A percentile compares a stretch with the other conserved stretches of the same genome.
phyloP scores from a whole-genome alignment of 2,329 filamentous ascomycete species.

The Emydomyces testavorans region DNA sequence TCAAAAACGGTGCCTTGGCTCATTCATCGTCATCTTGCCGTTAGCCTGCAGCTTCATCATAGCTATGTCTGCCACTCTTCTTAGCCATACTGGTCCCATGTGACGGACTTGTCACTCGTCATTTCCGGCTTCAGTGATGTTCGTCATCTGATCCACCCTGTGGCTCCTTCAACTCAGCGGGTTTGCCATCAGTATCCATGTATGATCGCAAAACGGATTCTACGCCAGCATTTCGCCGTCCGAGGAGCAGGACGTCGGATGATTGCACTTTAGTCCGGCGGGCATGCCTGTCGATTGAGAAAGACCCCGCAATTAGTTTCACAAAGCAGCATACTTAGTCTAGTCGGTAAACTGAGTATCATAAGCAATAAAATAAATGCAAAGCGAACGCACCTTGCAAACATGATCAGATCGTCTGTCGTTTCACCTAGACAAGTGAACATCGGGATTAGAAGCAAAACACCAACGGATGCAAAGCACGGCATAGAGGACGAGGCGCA shows the following conservation, averaged over 20 bases:
- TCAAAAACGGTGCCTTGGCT: too few species aligned
- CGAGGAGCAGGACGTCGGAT: slow-evolving; percentile 78
- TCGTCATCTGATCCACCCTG: too few species aligned
- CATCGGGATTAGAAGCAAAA: background rate
- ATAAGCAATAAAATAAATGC: background rate
- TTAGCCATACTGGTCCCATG: too few species aligned
- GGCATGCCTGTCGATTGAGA: slow-evolving; percentile 51
- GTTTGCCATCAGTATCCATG: slow-evolving; percentile 20
- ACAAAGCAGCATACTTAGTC: too few species aligned
- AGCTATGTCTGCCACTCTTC: too few species aligned
- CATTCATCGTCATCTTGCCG: too few species aligned
- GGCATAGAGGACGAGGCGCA: slow-evolving; percentile 35
- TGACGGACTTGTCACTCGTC: background rate
- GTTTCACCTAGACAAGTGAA: background rate
- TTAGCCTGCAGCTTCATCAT: too few species aligned
- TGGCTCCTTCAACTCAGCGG: background rate
- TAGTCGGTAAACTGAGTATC: too few species aligned
- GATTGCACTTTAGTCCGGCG: slow-evolving; percentile 67
- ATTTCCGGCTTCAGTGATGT: background rate
- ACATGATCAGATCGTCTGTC: slow-evolving; percentile 42
- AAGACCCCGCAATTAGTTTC: background rate
- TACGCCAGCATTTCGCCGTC: slow-evolving; percentile 75
- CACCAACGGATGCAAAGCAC: background rate
- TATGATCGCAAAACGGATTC: slow-evolving; percentile 53
- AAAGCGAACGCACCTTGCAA: slow-evolving; percentile 40